phyloP scores from a whole-genome alignment of 495 filamentous ascomycete genomes.

The Penicillium waksmanii region DNA sequence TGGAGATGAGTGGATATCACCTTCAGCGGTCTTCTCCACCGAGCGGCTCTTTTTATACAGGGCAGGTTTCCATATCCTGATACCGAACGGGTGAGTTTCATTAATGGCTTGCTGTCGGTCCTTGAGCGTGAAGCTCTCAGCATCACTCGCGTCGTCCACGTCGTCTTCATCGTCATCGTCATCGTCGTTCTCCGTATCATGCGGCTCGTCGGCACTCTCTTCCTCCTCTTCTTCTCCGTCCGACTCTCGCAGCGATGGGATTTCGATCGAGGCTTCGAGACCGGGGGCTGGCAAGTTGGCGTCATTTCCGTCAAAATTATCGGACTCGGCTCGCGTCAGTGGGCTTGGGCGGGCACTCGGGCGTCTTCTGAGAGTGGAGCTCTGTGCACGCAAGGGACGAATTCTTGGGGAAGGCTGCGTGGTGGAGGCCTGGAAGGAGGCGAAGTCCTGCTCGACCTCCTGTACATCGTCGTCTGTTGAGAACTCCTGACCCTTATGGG shows the following conservation, averaged over 20 bases:
- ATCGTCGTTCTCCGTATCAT: conserved; percentile 26
- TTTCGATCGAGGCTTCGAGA: conserved; percentile 25
- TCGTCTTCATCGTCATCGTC: conserved; percentile 43
- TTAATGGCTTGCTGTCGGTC: conserved; percentile 98
- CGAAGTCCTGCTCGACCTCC: conserved; percentile 71
- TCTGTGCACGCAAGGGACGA: conserved; percentile 45
- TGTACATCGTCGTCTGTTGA: conserved; percentile 89
- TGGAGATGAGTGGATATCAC: conserved; percentile 94
- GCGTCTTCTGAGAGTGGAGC: conserved; percentile 75
- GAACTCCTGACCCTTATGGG: conserved; percentile 84
- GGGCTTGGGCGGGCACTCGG: conserved; percentile 58
- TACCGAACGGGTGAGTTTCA: conserved; percentile 97
- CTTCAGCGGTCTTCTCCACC: conserved; percentile 93
- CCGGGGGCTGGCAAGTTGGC: conserved; percentile 38
- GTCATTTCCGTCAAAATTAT: conserved; percentile 52
- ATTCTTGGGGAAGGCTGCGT: conserved; percentile 45
- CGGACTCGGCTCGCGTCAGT: conserved; percentile 62
- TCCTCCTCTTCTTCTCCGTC: conserved; percentile 28
- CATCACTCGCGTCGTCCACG: conserved; percentile 68
- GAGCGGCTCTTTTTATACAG: conserved; percentile 97
- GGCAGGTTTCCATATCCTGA: conserved; percentile 97
- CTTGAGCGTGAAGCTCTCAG: conserved; percentile 78
- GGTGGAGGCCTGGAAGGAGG: conserved; percentile 36
- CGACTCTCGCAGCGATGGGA: conserved; percentile 31
- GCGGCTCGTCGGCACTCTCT: conserved; percentile 21